Base-by-base conservation (phyloP, 2,329 filamentous ascomycete species). In the Xylariaceae sp. region DNA sequence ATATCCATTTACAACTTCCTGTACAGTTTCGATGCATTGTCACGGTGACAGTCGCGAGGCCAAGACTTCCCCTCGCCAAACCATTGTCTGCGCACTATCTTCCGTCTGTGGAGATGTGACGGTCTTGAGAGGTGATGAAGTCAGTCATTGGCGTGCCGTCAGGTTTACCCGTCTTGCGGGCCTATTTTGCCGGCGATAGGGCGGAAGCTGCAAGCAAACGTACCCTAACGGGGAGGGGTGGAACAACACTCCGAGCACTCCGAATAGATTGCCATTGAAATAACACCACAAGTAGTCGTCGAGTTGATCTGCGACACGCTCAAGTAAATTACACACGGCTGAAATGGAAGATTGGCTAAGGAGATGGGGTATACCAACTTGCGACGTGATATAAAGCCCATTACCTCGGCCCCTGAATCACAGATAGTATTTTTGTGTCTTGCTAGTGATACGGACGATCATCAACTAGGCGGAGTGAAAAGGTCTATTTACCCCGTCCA, bases 131-230 rank as follows among this genome's bases (percentile, higher is more conserved):
- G 14, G 28, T 38, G 45, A 38, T 48, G 28, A 7, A 17, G 33
- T 33, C 41, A 9, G 50, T 54, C 50, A 54, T 48, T 48, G 44
- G 47, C 45, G 40, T 40, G 50, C 46, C 18, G 22, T n/a, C 36
- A 31, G 17, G 36, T 41, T 28, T 28, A 28, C 22, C 22, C 22
- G 22, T 28, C 22, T 28, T 28, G 22, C 39, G 33, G 33, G 36
- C 31, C 47, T 12, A 55, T 55, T 55, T 50, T 55, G 31, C 50
- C 53, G 47, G 53, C 50, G 53, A 53, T 14, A 43, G 18, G 13
- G 22, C 9, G 1, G 31, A 14, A n/a, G 22, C 22, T 7, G 10
- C 18, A 6, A 2, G 12, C 17, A 31, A 11, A 33, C 14, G 45
- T 40, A 14, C 16, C 36, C 4, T 10, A n/a, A 17, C 10, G 10